These are phyloP conservation scores for Mycena kentingensis DNA, from an alignment of 768 basidiomycete genomes.

Conservation along the genomic window DNA sequence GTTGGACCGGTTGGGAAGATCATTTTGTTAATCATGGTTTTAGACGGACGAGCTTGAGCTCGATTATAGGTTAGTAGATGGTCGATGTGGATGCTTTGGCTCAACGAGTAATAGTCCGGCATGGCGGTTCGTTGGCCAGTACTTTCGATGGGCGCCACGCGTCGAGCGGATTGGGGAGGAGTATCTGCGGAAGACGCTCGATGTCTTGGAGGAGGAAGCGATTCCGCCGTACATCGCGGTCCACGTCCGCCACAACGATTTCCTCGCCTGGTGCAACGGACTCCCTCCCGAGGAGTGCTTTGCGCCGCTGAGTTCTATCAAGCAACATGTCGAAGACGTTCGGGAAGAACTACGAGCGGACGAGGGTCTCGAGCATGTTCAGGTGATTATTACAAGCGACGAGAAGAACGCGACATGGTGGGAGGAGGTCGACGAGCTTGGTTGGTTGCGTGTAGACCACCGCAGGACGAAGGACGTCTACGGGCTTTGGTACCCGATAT, in stretches of 20 bases:
- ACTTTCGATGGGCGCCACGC: conserved; percentile 32
- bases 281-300: conserved; percentile 32
- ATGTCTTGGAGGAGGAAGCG: conserved; percentile 17
- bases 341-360: conserved; percentile 29
- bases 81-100: neutral
- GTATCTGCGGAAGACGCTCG: conserved; percentile 30
- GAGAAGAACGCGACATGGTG: conserved; percentile 40
- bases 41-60: conserved; percentile 33
- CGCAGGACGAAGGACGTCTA: conserved; percentile 30
- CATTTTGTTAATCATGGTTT: neutral
- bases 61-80: conserved; percentile 26
- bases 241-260: conserved; percentile 41
- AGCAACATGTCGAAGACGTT: conserved; percentile 34
- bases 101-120: conserved; percentile 25
- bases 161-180: conserved; percentile 27
- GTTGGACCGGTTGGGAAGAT: no score
- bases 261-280: conserved; percentile 32
- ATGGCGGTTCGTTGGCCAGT: conserved; percentile 35
- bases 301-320: conserved; percentile 31
- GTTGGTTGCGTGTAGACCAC: conserved; percentile 38
- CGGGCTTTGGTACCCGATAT: conserved; percentile 42
- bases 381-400: conserved; percentile 45
- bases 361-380: conserved; percentile 28
- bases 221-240: conserved; percentile 39
- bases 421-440: conserved; percentile 29